Evolutionary conservation across 2,329 filamentous ascomycete species (phyloP).

Genomic region (Colletotrichum shisoi): DNA sequence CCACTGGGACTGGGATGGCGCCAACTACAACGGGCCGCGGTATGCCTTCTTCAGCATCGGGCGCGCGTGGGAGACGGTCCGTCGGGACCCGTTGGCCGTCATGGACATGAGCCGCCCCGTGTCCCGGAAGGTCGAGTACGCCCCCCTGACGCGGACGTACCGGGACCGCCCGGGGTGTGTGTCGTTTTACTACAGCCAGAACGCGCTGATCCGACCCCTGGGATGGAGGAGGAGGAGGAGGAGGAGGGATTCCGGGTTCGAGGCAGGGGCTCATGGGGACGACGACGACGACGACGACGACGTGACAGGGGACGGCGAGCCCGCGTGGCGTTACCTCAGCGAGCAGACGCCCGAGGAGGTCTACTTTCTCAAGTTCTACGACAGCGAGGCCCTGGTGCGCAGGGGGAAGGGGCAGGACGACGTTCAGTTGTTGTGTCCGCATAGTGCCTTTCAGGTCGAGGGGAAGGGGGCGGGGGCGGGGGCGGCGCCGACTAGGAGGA

Average conservation of each 20-base stretch:
- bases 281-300: background rate
- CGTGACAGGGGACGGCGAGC: background rate
- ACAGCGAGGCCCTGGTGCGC: slow-evolving; percentile 29
- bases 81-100: slow-evolving; percentile 24
- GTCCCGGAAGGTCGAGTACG: slow-evolving; percentile 12
- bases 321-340: slow-evolving; percentile 22
- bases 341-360: slow-evolving; percentile 28
- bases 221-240: background rate
- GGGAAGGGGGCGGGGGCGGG: background rate
- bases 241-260: slow-evolving; percentile 18
- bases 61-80: slow-evolving; percentile 21
- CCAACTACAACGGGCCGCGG: slow-evolving; percentile 24
- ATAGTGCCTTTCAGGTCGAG: slow-evolving; percentile 11
- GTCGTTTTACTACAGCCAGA: slow-evolving; percentile 29
- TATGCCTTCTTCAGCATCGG: slow-evolving; percentile 30
- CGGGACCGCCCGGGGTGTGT: slow-evolving; percentile 8
- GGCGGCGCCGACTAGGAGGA: background rate
- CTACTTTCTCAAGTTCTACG: slow-evolving; percentile 19
- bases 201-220: slow-evolving; percentile 11
- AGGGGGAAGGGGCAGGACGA: background rate
- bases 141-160: slow-evolving; percentile 26
- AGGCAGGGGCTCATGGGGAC: background rate
- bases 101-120: slow-evolving; percentile 26
- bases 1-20: slow-evolving; percentile 29
- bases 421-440: slow-evolving; percentile 4